A percentile compares a stretch with the other conserved stretches of the same genome.
Conservation (phyloP, 371 early-diverging fungal species). For the Choanephora cucurbitarum region DNA sequence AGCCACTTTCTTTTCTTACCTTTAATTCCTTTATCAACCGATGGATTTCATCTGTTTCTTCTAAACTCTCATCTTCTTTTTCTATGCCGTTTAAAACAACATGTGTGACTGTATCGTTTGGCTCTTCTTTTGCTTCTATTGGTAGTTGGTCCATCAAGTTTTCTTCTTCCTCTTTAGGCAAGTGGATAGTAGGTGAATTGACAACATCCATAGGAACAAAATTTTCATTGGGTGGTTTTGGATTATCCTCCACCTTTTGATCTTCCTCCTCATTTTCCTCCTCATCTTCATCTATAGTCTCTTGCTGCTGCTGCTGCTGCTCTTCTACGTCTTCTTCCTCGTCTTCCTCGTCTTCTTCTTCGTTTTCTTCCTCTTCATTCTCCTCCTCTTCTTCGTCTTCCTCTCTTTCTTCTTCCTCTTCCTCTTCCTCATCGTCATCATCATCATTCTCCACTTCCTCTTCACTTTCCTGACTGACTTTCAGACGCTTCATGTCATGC, state of each 20-base stretch:
- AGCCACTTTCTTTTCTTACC: no score
- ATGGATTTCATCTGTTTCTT: conserved; percentile 1
- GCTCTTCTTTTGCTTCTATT: no score
- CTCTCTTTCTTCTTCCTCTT: conserved; percentile 11
- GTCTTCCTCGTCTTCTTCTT: conserved; percentile 1
- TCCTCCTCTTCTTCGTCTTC: conserved; percentile 1
- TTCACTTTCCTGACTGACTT: no score
- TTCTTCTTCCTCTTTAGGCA: background rate
- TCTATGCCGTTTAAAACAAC: no score
- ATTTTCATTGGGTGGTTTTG: no score
- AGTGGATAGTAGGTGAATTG: no score
- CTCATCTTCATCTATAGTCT: background rate
- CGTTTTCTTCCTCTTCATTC: background rate
- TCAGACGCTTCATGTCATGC: no score
- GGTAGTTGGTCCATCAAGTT: no score
- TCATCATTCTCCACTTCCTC: background rate
- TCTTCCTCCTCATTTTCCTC: background rate
- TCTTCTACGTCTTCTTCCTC: conserved; percentile 4
- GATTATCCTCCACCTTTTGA: no score
- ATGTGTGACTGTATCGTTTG: no score
- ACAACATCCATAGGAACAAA: no score
- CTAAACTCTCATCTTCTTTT: no score
- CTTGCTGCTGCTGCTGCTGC: background rate
- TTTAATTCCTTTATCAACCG: conserved; percentile 1
- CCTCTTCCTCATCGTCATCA: conserved; percentile 2